These are phyloP conservation scores for Podospora tetraspora DNA, from an alignment of 495 filamentous ascomycete genomes.

Conservation along the genomic window DNA sequence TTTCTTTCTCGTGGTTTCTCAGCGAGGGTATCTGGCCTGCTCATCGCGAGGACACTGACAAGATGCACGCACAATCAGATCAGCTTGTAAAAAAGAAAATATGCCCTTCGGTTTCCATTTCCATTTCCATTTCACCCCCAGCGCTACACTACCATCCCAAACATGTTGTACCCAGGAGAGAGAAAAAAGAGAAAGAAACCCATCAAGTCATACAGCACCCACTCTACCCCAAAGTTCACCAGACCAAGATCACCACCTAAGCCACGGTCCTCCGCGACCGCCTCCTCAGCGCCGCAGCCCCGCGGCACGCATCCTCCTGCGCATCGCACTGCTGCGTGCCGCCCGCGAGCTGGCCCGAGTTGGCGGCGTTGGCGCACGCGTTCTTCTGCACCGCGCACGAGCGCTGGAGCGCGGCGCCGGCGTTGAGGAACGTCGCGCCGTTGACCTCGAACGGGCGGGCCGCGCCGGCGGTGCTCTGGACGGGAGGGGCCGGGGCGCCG, in stretches of 20 bases:
- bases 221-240: not conserved
- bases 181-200: not conserved
- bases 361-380: constrained; percentile 51
- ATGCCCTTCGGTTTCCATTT: not conserved
- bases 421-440: constrained; percentile 47
- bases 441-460: constrained; percentile 52
- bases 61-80: not conserved
- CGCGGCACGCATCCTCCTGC: constrained; percentile 43
- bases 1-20: too few relatives aligned
- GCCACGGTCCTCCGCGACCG: constrained; percentile 16
- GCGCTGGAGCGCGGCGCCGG: constrained; percentile 47
- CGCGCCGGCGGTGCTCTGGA: constrained; percentile 40
- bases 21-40: not conserved
- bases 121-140: not conserved
- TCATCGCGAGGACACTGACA: not conserved
- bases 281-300: constrained; percentile 25
- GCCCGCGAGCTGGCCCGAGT: constrained; percentile 40
- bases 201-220: not conserved
- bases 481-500: constrained; percentile 47
- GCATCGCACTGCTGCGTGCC: constrained; percentile 45
- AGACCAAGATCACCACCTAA: not conserved
- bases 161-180: not conserved
- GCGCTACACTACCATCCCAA: not conserved
- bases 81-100: not conserved
- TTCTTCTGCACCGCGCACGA: constrained; percentile 55